Percentiles rank a stretch among this genome's conserved stretches.
Evolutionary conservation across 1,284 basidiomycete genomes (phyloP).

Genomic region (Irpex lacteus): DNA sequence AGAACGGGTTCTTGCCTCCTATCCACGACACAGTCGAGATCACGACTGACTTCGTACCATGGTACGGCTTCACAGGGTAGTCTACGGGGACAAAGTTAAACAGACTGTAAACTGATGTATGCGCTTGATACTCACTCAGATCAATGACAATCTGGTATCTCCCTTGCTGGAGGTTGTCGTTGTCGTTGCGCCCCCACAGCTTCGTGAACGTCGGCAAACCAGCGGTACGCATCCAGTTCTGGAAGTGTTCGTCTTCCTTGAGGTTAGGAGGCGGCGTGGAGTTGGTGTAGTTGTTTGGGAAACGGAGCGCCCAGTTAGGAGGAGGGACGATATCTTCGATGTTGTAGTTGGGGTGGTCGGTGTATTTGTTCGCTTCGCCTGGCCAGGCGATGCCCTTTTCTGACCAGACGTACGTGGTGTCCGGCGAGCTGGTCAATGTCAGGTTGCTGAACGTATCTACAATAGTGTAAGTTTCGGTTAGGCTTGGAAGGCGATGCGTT

Average conservation of each 20-base stretch:
- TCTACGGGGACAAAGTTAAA: conserved; percentile 46
- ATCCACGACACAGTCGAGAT: conserved; percentile 98
- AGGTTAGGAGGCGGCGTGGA: conserved; percentile 76
- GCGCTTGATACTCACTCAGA: conserved; percentile 63
- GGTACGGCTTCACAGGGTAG: conserved; percentile 90
- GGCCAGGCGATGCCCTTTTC: conserved; percentile 90
- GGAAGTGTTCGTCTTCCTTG: conserved; percentile 86
- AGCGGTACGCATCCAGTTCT: conserved; percentile 99
- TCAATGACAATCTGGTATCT: conserved; percentile 76
- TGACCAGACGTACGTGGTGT: conserved; percentile 74
- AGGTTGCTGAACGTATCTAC: conserved; percentile 80
- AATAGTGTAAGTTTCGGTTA: neutral
- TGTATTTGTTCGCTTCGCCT: conserved; percentile 91
- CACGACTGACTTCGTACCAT: conserved; percentile 95
- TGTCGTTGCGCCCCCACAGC: conserved; percentile 90
- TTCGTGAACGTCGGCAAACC: conserved; percentile 97
- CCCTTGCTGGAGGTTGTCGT: conserved; percentile 69
- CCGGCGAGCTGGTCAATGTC: conserved; percentile 48
- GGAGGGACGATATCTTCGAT: conserved; percentile 78
- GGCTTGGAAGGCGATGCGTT: conserved; percentile 6
- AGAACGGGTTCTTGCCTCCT: conserved; percentile 95
- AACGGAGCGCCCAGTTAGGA: conserved; percentile 83
- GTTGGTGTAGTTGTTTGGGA: conserved; percentile 73
- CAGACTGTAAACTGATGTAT: too few species aligned
- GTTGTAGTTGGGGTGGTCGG: conserved; percentile 49